phyloP scores from a whole-genome alignment of 768 basidiomycete genomes.

The Russula brevipes region DNA sequence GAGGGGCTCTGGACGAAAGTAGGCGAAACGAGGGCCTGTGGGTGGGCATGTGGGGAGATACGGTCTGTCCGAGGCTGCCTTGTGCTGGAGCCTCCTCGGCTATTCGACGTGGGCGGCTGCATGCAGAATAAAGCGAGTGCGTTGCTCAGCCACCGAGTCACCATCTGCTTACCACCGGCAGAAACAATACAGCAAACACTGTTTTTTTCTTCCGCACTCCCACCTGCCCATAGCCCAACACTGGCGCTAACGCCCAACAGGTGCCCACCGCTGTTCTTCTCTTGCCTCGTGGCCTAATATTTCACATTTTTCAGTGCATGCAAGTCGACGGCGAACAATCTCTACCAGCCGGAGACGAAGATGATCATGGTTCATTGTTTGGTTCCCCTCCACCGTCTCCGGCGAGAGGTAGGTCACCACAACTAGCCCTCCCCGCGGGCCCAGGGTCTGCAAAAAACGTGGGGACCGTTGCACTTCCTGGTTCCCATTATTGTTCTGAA shows the following conservation, averaged over 20 bases:
- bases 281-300: background rate
- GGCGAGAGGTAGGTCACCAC: conserved; percentile 47
- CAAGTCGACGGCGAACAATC: conserved; percentile 19
- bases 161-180: no score
- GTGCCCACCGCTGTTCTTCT: conserved; percentile 2
- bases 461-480: conserved; percentile 98
- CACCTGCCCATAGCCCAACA: background rate
- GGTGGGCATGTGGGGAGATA: background rate
- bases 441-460: conserved; percentile 68
- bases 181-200: no score
- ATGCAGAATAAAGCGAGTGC: background rate
- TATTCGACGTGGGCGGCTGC: conserved; percentile 1
- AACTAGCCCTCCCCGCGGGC: conserved; percentile 54
- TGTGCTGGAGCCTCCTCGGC: conserved; percentile 1
- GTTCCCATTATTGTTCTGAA: conserved; percentile 88
- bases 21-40: background rate
- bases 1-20: background rate
- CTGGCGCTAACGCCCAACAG: conserved; percentile 15
- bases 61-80: conserved; percentile 7
- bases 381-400: conserved; percentile 73
- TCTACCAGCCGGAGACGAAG: conserved; percentile 20
- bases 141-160: background rate
- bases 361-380: conserved; percentile 61
- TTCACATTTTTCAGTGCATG: conserved; percentile 25
- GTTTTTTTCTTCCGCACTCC: background rate